Evolutionary conservation across 1,139 yeast genomes (phyloP), one percentile per base, ranked within the genome.

Genomic region (Saccharomyces uvarum): DNA sequence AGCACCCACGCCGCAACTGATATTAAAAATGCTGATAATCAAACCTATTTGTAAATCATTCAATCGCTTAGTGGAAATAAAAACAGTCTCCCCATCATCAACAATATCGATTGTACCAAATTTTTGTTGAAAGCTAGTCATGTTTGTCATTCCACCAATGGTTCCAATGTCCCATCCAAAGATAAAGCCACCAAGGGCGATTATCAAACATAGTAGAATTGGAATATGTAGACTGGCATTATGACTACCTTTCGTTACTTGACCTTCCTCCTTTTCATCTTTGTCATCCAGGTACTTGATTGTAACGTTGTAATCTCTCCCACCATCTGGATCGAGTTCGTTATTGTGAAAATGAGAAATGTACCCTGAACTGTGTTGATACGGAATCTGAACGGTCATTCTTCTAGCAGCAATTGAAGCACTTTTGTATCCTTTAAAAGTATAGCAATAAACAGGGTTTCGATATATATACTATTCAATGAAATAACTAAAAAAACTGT

Each of bases 131-230:
- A 82, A 84, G 51, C 80, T 76, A 7, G 75, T 63, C 79, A 83
- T 77, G 65, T 82, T 82, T 31, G 84, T 77, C 56, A 84, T 75
- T 33, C 88, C 88, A 48, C 88, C 86, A 63, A 84, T 78, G 50
- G 86, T 83, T 54, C 90, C 90, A 53, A 86, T 82, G 71, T 85
- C 91, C 75, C 82, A 84, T 33, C 91, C 91, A 63, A 83, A 83
- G 14, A 83, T 79, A 58, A 83, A 81, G 2, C 90, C 91, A 48
- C 87, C 84, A 58, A 82, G 77, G 3, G 88, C 80, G 7, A 69
- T 63, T 1, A 61, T 53, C 7, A 64, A 50, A 55, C 75, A 71
- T 44, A 79, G 73, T 44, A 77, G 63, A 28, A 76, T 55, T 4
- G 68, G 65, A 13, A 49, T 50, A 6, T 55, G 21, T 11, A 59